These are phyloP conservation scores for Camellia oleifera DNA, from an alignment of 179 eudicot genomes.

Conservation along the genomic window DNA sequence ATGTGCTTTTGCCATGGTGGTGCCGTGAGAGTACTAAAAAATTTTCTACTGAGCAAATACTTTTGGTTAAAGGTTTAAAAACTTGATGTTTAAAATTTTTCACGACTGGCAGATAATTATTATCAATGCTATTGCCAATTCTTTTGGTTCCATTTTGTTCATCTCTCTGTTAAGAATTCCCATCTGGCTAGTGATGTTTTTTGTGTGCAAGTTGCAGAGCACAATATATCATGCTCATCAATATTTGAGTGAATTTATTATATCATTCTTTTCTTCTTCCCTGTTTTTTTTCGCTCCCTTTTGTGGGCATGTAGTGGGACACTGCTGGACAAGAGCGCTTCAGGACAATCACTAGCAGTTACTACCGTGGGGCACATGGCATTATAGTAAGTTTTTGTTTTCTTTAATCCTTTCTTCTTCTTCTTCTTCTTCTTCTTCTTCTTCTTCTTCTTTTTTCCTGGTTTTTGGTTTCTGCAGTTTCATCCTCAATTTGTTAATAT, in stretches of 20 bases:
- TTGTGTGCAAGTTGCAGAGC: background rate
- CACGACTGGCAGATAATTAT: background rate
- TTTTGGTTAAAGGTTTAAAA: background rate
- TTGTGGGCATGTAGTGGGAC: constrained; percentile 46
- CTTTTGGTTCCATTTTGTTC: background rate
- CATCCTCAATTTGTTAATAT: background rate
- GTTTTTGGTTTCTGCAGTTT: background rate
- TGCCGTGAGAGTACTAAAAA: too few relatives aligned
- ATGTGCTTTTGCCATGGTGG: too few relatives aligned
- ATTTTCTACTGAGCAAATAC: background rate
- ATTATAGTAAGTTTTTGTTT: constrained; percentile 37
- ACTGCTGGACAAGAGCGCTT: constrained; percentile 74
- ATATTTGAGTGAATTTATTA: background rate
- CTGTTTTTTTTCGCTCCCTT: background rate
- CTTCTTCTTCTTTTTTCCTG: background rate
- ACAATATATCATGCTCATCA: background rate
- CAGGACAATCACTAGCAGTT: constrained; percentile 71
- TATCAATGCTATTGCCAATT: background rate
- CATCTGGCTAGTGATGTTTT: background rate
- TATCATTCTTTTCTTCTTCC: background rate
- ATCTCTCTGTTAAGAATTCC: background rate
- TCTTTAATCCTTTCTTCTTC: background rate
- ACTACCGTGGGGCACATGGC: constrained; percentile 71
- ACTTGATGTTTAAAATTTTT: background rate
- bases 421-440: background rate